These are phyloP conservation scores for Ascomycota sp. DNA, from an alignment of 2,329 filamentous ascomycete genomes.

Conservation along the genomic window DNA sequence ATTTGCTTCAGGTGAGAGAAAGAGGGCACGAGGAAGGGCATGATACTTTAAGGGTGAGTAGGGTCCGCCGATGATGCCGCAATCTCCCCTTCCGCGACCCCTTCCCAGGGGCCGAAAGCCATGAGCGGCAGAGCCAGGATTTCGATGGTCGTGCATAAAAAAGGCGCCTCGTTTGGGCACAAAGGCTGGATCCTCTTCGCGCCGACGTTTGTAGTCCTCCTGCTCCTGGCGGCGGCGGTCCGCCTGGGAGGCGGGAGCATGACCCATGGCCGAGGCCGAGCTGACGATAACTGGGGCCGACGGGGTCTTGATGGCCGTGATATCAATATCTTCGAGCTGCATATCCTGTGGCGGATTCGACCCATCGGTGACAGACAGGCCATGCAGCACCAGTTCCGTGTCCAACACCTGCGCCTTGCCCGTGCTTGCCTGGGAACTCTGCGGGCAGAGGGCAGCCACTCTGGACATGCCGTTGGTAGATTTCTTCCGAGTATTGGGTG, in stretches of 20 bases:
- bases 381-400: constrained; percentile 38
- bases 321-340: constrained; percentile 23
- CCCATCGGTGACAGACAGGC: constrained; percentile 24
- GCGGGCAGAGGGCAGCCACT: constrained; percentile 9
- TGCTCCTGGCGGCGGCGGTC: constrained; percentile 68
- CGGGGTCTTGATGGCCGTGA: constrained; percentile 19
- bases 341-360: constrained; percentile 21
- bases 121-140: constrained; percentile 56
- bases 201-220: constrained; percentile 74
- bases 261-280: constrained; percentile 25
- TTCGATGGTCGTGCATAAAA: constrained; percentile 89
- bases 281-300: constrained; percentile 32
- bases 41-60: constrained; percentile 42
- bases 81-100: constrained; percentile 40
- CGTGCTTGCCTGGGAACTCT: constrained; percentile 14
- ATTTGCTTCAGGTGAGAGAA: constrained; percentile 3
- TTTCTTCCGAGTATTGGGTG: constrained; percentile 17
- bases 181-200: constrained; percentile 78
- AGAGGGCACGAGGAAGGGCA: background rate
- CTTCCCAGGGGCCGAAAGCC: constrained; percentile 54
- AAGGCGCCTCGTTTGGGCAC: constrained; percentile 88
- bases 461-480: constrained; percentile 21
- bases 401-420: constrained; percentile 21
- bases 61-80: constrained; percentile 36
- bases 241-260: constrained; percentile 34